Base-by-base conservation (phyloP, 2,329 filamentous ascomycete genomes). In the Plectosphaerella sp. region DNA sequence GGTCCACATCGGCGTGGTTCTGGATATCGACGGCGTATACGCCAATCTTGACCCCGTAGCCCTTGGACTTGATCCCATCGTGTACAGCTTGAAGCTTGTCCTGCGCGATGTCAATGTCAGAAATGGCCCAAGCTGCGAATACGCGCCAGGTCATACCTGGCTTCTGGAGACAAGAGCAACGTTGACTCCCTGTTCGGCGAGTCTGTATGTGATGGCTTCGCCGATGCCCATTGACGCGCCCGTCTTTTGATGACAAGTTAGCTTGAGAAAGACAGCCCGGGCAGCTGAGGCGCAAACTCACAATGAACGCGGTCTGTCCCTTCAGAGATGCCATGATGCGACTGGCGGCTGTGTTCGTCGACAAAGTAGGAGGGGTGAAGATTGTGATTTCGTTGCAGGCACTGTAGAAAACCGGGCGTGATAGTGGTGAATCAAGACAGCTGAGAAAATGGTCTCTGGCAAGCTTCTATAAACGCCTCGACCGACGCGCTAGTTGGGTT, bases 141-240 rank as follows among this genome's bases (percentile, higher is more conserved):
- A 5, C 22, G 22, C 22, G 22, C 3, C 4, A 25, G 5, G 24
- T 7, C 45, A 35, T 47, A 60, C 62, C 52, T 61, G 54, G 10
- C 70, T 72, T 15, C 73, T 66, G 1, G 73, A 65, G 37, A 76
- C 59, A 1, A 78, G 68, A 15, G 72, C 65, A 5, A 77, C 51
- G 12, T 70, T 73, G 5, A 70, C 70, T 2, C 67, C 65, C 48
- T 70, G 63, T 15, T 62, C 57, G 12, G 70, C 73, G 5, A 76
- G 59, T 4, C 66, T 58, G 6, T 58, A 57, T 10, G 73, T 72
- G 24, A 77, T 76, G 5, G 70, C 65, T 43, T 69, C 70, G n/a
- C 74, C 75, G 37, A 78, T 77, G 42, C 73, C 74, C 71, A 73
- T 75, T 2, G 67, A 72, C 16, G 69, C 72, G 15, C 70, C 70